Percentiles rank a stretch among this genome's conserved stretches.
These are phyloP conservation scores for Vigna reflexopilosa DNA, from an alignment of 306 rosid genomes.

Conservation along the genomic window DNA sequence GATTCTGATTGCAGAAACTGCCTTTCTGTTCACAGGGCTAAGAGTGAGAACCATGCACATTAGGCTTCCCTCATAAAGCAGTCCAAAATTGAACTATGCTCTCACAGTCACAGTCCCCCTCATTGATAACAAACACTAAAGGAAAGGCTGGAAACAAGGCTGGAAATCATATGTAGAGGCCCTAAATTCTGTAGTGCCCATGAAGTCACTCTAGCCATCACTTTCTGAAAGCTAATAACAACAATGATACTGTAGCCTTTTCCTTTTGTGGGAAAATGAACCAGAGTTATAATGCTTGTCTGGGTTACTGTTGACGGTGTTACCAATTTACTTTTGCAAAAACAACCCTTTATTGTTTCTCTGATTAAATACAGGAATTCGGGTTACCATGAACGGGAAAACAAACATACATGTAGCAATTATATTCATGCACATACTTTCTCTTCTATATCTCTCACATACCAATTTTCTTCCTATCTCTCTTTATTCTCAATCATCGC, in stretches of 20 bases:
- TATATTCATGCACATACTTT: not conserved
- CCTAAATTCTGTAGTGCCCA: constrained; percentile 1
- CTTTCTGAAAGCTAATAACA: not conserved
- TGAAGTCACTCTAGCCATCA: not conserved
- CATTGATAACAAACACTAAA: constrained; percentile 8
- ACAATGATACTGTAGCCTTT: not conserved
- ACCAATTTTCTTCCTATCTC: not conserved
- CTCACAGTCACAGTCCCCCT: not conserved
- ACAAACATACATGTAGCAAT: not conserved
- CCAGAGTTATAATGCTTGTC: not conserved
- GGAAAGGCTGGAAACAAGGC: constrained; percentile 11
- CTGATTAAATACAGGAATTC: too few species aligned
- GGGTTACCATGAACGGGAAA: not conserved
- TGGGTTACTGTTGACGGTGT: not conserved
- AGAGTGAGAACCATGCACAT: not conserved
- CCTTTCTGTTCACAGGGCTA: not conserved
- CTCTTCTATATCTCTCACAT: not conserved
- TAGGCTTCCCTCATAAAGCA: not conserved
- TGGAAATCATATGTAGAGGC: not conserved
- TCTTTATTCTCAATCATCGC: not conserved
- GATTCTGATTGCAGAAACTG: constrained; percentile 6
- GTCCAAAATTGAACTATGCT: not conserved
- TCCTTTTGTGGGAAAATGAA: not conserved
- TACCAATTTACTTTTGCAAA: not conserved
- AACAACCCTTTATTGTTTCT: not conserved